phyloP scores from a whole-genome alignment of 2,329 filamentous ascomycete species.

The Fusarium irregulare region DNA sequence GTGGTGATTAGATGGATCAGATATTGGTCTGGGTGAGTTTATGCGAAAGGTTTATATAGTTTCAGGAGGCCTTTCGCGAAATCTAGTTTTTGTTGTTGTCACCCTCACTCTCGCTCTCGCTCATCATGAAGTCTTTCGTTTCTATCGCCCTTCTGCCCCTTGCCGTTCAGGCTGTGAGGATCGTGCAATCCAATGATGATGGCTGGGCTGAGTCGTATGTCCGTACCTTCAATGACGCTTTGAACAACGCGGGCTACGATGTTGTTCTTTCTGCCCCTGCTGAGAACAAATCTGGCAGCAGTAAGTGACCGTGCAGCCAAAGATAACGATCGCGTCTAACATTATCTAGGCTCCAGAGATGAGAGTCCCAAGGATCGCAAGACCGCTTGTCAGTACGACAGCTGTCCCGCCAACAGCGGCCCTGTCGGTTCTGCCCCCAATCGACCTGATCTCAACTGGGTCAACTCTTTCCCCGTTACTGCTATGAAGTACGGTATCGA shows the following conservation, averaged over 20 bases:
- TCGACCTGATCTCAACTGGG: constrained; percentile 70
- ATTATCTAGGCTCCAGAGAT: constrained; percentile 61
- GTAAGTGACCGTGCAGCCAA: constrained; percentile 51
- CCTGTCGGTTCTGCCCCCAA: constrained; percentile 65
- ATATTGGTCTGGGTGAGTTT: constrained; percentile 37
- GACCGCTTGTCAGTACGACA: constrained; percentile 68
- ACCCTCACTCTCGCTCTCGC: not conserved
- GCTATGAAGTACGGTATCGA: constrained; percentile 72
- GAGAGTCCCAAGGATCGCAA: constrained; percentile 59
- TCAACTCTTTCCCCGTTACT: constrained; percentile 76
- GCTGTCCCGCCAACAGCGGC: constrained; percentile 67
- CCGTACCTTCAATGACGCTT: constrained; percentile 67
- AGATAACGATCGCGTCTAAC: not conserved
- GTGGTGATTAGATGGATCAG: constrained; percentile 32
- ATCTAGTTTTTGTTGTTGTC: not conserved
- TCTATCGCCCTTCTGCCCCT: constrained; percentile 43
- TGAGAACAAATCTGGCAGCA: constrained; percentile 71
- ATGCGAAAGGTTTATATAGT: constrained; percentile 29
- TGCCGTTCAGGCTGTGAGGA: constrained; percentile 57
- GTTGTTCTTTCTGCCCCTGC: constrained; percentile 75
- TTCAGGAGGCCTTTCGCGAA: constrained; percentile 4
- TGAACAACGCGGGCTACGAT: constrained; percentile 67
- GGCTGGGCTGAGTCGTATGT: constrained; percentile 79
- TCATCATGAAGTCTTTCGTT: constrained; percentile 44
- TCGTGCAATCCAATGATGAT: constrained; percentile 77